Evolutionary conservation across 2,329 filamentous ascomycete genomes (phyloP).

Genomic region (Ophiostoma sp.): DNA sequence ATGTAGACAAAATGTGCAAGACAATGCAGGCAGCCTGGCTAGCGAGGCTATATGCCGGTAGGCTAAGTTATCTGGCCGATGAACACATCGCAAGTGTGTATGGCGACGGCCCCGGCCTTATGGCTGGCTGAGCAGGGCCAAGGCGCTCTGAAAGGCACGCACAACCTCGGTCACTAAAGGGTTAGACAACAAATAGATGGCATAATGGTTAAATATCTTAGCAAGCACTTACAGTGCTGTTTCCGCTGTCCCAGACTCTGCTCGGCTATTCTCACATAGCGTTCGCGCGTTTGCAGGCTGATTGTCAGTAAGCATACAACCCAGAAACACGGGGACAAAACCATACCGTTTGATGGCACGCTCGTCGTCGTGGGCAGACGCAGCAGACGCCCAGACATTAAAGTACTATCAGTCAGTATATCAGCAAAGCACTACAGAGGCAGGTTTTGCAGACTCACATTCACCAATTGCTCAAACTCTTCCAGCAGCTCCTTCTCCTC

Average conservation of each 20-base stretch:
- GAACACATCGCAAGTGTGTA: background rate
- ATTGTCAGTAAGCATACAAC: conserved; percentile 6
- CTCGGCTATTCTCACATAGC: conserved; percentile 71
- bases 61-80: background rate
- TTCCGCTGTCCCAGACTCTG: conserved; percentile 66
- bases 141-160: conserved; percentile 56
- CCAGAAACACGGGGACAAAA: conserved; percentile 2
- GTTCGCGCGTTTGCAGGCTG: conserved; percentile 72
- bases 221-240: conserved; percentile 62
- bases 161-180: conserved; percentile 51
- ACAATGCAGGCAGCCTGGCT: background rate
- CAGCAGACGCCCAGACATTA: conserved; percentile 69
- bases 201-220: conserved; percentile 20
- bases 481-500: conserved; percentile 61
- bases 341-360: conserved; percentile 68
- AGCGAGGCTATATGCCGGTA: background rate
- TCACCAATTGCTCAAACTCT: conserved; percentile 61
- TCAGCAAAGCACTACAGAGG: too few species aligned
- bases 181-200: conserved; percentile 25
- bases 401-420: conserved; percentile 54
- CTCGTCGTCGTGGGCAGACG: conserved; percentile 66
- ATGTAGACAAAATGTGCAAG: background rate
- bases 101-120: background rate
- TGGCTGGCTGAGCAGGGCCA: conserved; percentile 47
- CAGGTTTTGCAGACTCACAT: background rate